Evolutionary conservation across 2,329 filamentous ascomycete species (phyloP).

Genomic region (Claviceps pazoutovae): DNA sequence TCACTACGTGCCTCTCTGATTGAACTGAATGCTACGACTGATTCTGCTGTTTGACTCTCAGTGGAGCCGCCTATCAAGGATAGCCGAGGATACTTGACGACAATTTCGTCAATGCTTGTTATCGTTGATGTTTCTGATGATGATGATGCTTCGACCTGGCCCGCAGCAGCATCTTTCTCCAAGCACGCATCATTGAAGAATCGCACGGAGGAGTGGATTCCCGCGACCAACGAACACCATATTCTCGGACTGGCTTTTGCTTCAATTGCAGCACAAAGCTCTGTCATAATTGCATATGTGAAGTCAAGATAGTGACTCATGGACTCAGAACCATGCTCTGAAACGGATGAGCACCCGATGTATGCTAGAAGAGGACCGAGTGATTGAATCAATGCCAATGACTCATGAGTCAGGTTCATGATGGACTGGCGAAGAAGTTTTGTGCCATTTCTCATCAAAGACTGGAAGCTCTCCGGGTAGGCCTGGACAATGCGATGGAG

Average conservation of each 20-base stretch:
- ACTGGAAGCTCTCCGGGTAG: slow-evolving; percentile 22
- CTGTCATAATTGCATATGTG: slow-evolving; percentile 19
- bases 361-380: slow-evolving; percentile 32
- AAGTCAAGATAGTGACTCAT: slow-evolving; percentile 29
- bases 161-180: slow-evolving; percentile 9
- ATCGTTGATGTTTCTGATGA: slow-evolving; percentile 4
- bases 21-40: slow-evolving; percentile 6
- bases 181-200: slow-evolving; percentile 29
- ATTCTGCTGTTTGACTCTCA: slow-evolving; percentile 1
- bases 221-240: slow-evolving; percentile 25
- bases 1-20: slow-evolving; percentile 19
- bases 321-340: slow-evolving; percentile 9
- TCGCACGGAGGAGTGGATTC: slow-evolving; percentile 20
- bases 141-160: slow-evolving; percentile 9
- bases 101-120: slow-evolving; percentile 7
- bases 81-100: slow-evolving; percentile 17
- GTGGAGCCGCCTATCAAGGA: slow-evolving; percentile 7
- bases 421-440: slow-evolving; percentile 14
- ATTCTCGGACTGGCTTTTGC: slow-evolving; percentile 17
- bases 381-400: slow-evolving; percentile 17
- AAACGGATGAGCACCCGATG: slow-evolving; percentile 30
- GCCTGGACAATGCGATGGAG: slow-evolving; percentile 24
- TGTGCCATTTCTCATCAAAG: slow-evolving; percentile 18
- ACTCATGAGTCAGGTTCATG: slow-evolving; percentile 9
- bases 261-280: slow-evolving; percentile 24